A percentile compares a stretch with the other conserved stretches of the same genome.
Evolutionary conservation across 2,329 filamentous ascomycete species (phyloP).

Genomic region (Botrytis cinerea): DNA sequence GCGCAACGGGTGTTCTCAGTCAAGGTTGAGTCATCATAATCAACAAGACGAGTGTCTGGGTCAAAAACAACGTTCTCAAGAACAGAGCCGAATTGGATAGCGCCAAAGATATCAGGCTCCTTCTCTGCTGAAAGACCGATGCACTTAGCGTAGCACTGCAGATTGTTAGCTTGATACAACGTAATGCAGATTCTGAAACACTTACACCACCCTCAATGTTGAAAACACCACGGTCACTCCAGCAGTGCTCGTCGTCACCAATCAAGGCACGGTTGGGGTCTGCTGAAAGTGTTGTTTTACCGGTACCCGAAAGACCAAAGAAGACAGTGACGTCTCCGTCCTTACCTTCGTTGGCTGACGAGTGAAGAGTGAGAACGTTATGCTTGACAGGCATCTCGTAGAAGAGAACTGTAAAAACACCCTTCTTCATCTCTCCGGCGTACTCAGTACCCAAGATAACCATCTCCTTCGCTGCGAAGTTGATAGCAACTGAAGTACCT

Average conservation of each 20-base stretch:
- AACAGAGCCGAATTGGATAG: conserved; percentile 95
- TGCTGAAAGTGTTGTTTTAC: conserved; percentile 97
- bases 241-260: conserved; percentile 99
- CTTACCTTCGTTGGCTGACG: conserved; percentile 95
- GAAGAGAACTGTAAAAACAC: conserved; percentile 98
- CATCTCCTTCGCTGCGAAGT: conserved; percentile 99
- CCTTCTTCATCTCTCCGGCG: conserved; percentile 97
- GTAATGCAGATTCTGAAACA: conserved; percentile 20
- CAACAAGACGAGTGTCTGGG: conserved; percentile 81
- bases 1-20: conserved; percentile 99
- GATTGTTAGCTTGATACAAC: conserved; percentile 23
- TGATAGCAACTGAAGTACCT: conserved; percentile 95
- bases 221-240: conserved; percentile 95
- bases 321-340: conserved; percentile 96
- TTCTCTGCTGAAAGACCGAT: conserved; percentile 97
- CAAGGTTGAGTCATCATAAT: conserved; percentile 93
- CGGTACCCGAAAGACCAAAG: conserved; percentile 97
- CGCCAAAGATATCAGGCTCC: conserved; percentile 96
- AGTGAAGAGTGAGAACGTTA: conserved; percentile 97
- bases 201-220: conserved; percentile 90
- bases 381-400: conserved; percentile 99
- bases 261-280: conserved; percentile 96
- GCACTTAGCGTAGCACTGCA: conserved; percentile 91
- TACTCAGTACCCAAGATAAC: conserved; percentile 99
- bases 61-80: conserved; percentile 99